Percentiles rank a stretch among this genome's conserved stretches.
These are phyloP conservation scores for Micractinium conductrix DNA, from an alignment of 139 green algal species.

Conservation along the genomic window DNA sequence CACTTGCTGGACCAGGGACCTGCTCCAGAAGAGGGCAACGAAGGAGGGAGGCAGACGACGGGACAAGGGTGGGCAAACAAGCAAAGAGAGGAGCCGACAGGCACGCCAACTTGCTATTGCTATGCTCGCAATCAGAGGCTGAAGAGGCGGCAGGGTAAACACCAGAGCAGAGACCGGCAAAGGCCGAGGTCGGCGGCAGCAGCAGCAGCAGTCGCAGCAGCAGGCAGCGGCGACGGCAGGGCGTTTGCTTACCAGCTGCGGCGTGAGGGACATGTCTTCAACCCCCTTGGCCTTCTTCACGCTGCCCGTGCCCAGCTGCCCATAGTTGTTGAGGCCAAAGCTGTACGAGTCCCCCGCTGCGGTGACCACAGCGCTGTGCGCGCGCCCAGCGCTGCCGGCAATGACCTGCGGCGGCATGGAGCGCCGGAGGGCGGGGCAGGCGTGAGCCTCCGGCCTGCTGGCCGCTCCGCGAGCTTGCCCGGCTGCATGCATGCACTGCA, in stretches of 20 bases:
- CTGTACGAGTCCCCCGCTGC: constrained; percentile 58
- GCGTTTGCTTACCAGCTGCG: constrained; percentile 51
- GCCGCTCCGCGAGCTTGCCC: too few relatives aligned
- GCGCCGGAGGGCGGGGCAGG: too few relatives aligned
- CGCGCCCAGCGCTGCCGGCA: constrained; percentile 59
- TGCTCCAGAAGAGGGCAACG: not conserved
- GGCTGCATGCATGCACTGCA: too few relatives aligned
- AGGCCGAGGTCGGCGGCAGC: too few relatives aligned
- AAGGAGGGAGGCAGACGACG: not conserved
- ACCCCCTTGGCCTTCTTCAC: constrained; percentile 68
- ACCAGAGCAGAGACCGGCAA: too few relatives aligned
- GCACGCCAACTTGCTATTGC: too few relatives aligned
- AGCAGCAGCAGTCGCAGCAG: too few relatives aligned
- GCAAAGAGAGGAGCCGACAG: too few relatives aligned
- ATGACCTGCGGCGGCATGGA: constrained; percentile 41
- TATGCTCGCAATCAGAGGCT: too few relatives aligned
- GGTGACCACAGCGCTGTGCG: constrained; percentile 80
- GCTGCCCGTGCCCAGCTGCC: constrained; percentile 78
- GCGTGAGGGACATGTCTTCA: constrained; percentile 44
- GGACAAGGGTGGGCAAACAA: too few relatives aligned
- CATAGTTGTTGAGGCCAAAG: constrained; percentile 86
- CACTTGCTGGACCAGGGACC: not conserved
- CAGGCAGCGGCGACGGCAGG: not conserved
- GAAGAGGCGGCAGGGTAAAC: too few relatives aligned
- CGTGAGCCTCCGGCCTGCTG: too few relatives aligned